Base-by-base conservation (phyloP, 78 protist genomes). In the Dictyostelium capitatum region DNA sequence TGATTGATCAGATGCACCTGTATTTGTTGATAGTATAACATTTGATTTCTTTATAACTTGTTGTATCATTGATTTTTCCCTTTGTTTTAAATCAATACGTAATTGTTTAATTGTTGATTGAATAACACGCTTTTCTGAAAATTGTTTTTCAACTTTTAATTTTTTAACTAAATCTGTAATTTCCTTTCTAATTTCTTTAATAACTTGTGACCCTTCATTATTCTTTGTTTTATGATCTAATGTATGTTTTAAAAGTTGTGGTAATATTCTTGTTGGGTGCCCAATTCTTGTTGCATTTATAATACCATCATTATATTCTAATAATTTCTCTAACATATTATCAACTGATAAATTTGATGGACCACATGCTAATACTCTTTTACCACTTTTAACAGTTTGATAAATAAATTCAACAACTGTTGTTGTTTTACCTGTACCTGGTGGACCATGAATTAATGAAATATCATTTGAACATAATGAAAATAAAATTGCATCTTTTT, bases 361-460 rank as follows among this genome's bases (percentile, higher is more conserved):
- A 14, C 97, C 98, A 28, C 95, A 97, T 15, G 93, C 96, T 46
- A 97, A 59, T 7, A 97, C 97, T 14, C 79, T 62, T 56, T 92
- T 78, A 67, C 96, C 97, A 17, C 89, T 15, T 4, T 48, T 74
- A 2, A 72, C 85, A 9, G 67, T 46, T 50, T 97, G 97, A 9
- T 51, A 57, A 4, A 97, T 97, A 32, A 97, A 69, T 59, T 97
- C 98, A 48, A 94, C 97, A 0, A 90, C 96, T 0, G 98, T 96
- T 4, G 96, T 96, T 4, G 98, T 96, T 59, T 97, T 97, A 56
- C 98, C 98, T 14, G 96, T 94, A 37, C 96, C 96, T 17, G 98
- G 98, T 11, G 98, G 98, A 6, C 98, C 98, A 51, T 96, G 97
- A 41, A 97, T 95, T 7, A 96, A 75, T n/a, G 97, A 84, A n/a